Evolutionary conservation across 306 rosid genomes (phyloP).

Genomic region (Luffa acutangula): DNA sequence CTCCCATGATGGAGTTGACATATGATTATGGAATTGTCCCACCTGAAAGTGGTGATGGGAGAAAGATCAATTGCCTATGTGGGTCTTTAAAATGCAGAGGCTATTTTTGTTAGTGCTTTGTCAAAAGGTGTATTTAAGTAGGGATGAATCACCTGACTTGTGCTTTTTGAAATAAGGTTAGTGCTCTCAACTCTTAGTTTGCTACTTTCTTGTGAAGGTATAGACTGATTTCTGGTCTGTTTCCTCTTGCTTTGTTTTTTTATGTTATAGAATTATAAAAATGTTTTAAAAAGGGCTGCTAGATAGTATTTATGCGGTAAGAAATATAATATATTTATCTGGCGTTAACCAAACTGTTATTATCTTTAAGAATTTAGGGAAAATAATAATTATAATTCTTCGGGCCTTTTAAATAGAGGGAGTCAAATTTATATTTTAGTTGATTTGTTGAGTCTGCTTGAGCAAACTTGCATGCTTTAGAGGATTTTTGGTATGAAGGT

Average conservation of each 20-base stretch:
- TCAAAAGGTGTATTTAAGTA: slow-evolving; percentile 18
- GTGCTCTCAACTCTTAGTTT: slow-evolving; percentile 14
- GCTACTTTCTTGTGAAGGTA: neutral
- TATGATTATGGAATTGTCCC: slow-evolving; percentile 71
- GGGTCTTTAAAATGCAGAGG: slow-evolving; percentile 67
- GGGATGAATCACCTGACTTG: neutral
- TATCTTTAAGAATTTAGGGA: neutral
- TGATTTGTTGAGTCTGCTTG: neutral
- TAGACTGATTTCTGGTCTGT: neutral
- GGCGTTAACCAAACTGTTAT: neutral
- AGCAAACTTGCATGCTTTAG: neutral
- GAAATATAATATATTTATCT: neutral
- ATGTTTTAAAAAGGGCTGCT: neutral
- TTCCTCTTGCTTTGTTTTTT: neutral
- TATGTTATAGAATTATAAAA: neutral
- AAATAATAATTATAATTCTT: neutral
- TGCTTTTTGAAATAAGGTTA: slow-evolving; percentile 35
- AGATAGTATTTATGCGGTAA: neutral
- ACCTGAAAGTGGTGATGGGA: slow-evolving; percentile 43
- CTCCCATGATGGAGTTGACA: slow-evolving; percentile 87
- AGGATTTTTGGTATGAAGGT: neutral
- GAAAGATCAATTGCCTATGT: slow-evolving; percentile 75
- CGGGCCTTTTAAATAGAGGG: neutral
- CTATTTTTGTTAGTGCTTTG: slow-evolving; percentile 36
- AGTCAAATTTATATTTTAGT: neutral